Evolutionary conservation across 208 protist genomes (phyloP).

Genomic region (Strigomonas galati): DNA sequence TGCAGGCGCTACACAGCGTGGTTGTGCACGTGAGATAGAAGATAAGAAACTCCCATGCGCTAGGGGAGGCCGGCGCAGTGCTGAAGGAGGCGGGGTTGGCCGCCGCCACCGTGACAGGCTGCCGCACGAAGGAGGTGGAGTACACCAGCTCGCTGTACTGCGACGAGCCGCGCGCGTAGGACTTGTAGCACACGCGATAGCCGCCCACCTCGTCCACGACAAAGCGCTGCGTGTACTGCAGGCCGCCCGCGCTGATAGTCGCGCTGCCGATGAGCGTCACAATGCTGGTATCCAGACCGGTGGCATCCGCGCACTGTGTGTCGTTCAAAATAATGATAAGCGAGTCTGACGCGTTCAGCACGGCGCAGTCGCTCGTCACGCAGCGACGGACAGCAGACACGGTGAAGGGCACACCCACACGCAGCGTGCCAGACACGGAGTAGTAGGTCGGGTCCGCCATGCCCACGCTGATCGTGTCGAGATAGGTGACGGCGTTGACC

Average conservation of each 20-base stretch:
- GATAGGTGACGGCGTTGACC: constrained; percentile 45
- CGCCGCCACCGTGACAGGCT: constrained; percentile 25
- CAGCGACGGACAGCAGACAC: constrained; percentile 59
- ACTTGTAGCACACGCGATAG: constrained; percentile 84
- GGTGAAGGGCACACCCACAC: constrained; percentile 55
- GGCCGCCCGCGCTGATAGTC: constrained; percentile 18
- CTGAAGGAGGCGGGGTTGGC: constrained; percentile 49
- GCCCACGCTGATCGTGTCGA: constrained; percentile 57
- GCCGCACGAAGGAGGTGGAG: constrained; percentile 27
- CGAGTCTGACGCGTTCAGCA: constrained; percentile 36
- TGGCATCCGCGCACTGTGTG: constrained; percentile 28
- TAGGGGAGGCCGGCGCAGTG: constrained; percentile 38
- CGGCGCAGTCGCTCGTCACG: constrained; percentile 24
- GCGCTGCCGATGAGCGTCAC: constrained; percentile 23
- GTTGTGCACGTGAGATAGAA: constrained; percentile 46
- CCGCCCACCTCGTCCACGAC: constrained; percentile 54
- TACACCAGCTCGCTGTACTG: constrained; percentile 52
- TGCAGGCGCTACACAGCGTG: constrained; percentile 58
- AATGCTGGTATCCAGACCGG: background rate
- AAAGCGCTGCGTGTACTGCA: constrained; percentile 42
- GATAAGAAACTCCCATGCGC: constrained; percentile 65
- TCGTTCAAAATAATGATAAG: constrained; percentile 49
- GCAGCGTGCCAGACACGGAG: constrained; percentile 31
- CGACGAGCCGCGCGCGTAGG: constrained; percentile 18
- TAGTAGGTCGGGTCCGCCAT: constrained; percentile 87